These are phyloP conservation scores for Solanum virginianum DNA, from an alignment of 257 asterid genomes.

Conservation along the genomic window DNA sequence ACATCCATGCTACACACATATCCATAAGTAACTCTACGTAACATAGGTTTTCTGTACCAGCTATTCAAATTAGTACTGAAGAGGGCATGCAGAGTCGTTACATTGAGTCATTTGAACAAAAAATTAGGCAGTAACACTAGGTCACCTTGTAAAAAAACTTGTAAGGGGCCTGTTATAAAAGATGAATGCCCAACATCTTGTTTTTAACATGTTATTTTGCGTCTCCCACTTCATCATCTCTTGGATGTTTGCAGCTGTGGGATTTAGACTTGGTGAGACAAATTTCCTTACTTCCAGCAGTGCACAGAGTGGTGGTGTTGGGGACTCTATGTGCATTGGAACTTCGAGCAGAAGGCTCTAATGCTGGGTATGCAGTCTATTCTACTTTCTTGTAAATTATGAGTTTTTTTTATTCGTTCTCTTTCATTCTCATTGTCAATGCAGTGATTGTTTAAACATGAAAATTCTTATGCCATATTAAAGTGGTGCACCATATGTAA, in stretches of 20 bases:
- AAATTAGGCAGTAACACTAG: background rate
- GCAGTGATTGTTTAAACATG: background rate
- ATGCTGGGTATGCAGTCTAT: slow-evolving; percentile 52
- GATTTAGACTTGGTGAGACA: slow-evolving; percentile 40
- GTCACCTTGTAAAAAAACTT: background rate
- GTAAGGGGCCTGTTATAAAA: background rate
- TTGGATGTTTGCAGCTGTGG: slow-evolving; percentile 53
- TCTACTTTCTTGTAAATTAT: background rate
- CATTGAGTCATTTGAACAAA: background rate
- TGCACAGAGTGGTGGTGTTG: slow-evolving; percentile 59
- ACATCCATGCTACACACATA: background rate
- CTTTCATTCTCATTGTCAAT: background rate
- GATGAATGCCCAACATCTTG: background rate
- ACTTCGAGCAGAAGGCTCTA: slow-evolving; percentile 61
- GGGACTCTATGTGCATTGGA: slow-evolving; percentile 92
- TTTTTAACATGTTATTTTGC: background rate
- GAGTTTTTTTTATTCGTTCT: background rate
- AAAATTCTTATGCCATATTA: background rate
- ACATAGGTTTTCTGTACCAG: background rate
- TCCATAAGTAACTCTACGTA: background rate
- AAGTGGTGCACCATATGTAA: background rate
- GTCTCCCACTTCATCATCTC: background rate
- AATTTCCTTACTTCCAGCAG: slow-evolving; percentile 66
- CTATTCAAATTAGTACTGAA: background rate
- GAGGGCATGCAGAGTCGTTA: background rate